Evolutionary conservation across 2,329 filamentous ascomycete genomes (phyloP).

Genomic region (Diplocarpon rosae): DNA sequence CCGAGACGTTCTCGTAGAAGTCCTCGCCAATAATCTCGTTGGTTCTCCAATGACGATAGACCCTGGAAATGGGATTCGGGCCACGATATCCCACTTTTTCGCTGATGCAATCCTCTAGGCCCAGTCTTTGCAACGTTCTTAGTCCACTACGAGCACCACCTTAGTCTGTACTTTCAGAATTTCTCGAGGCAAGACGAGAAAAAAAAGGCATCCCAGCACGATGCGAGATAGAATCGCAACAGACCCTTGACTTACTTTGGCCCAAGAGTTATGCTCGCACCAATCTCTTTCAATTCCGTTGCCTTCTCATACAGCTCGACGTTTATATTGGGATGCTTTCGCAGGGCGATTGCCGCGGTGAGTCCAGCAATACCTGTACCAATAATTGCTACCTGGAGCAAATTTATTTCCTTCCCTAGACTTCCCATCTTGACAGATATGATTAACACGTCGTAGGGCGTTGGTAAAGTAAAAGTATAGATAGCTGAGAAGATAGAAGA

Average conservation of each 20-base stretch:
- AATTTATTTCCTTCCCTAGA: conserved; percentile 1
- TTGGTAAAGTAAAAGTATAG: neutral
- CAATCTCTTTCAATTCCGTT: conserved; percentile 28
- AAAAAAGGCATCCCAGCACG: no score
- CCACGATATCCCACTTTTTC: conserved; percentile 28
- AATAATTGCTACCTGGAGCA: conserved; percentile 24
- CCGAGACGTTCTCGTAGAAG: conserved; percentile 23
- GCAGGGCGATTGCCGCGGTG: conserved; percentile 28
- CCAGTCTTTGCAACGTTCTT: conserved; percentile 28
- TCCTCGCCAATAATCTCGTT: conserved; percentile 29
- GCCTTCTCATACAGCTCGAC: conserved; percentile 30
- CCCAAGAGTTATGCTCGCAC: conserved; percentile 30
- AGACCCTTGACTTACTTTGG: conserved; percentile 23
- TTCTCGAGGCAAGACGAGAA: no score
- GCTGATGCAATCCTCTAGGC: conserved; percentile 26
- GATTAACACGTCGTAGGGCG: neutral
- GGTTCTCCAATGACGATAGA: conserved; percentile 31
- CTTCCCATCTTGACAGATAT: conserved; percentile 7
- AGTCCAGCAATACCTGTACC: conserved; percentile 32
- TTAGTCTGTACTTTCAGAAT: no score
- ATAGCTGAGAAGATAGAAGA: neutral
- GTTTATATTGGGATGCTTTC: conserved; percentile 23
- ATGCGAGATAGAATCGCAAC: neutral
- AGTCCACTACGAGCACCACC: conserved; percentile 19
- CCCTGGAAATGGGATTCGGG: conserved; percentile 22